Percentiles rank a stretch among this genome's conserved stretches.
Evolutionary conservation across 495 filamentous ascomycete species (phyloP).

Genomic region (Xeromyces bisporus): DNA sequence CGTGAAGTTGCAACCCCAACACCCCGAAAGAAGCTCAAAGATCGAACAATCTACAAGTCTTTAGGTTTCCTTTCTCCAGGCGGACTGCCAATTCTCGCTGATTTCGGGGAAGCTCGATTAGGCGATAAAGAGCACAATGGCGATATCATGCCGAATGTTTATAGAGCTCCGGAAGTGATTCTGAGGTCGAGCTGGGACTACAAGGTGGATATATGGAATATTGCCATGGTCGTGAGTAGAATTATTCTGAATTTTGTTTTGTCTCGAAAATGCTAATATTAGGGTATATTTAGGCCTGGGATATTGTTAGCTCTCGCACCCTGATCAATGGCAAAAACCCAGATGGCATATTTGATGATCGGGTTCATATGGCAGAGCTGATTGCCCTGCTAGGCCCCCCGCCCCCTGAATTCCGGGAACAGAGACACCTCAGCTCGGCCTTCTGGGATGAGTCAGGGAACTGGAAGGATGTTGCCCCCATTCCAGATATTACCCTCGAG

Average conservation of each 20-base stretch:
- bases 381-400: constrained; percentile 25
- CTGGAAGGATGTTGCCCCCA: constrained; percentile 9
- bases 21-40: constrained; percentile 10
- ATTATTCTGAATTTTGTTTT: neutral
- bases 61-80: constrained; percentile 6
- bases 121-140: constrained; percentile 2
- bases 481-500: constrained; percentile 9
- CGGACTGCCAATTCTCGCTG: constrained; percentile 8
- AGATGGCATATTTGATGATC: constrained; percentile 9
- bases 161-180: constrained; percentile 23
- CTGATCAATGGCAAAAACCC: constrained; percentile 6
- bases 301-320: constrained; percentile 6
- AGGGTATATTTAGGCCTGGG: constrained; percentile 5
- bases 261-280: neutral
- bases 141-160: constrained; percentile 20
- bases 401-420: constrained; percentile 14
- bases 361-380: constrained; percentile 21
- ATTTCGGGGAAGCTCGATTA: constrained; percentile 9
- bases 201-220: constrained; percentile 25
- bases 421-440: constrained; percentile 6
- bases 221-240: constrained; percentile 24
- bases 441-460: constrained; percentile 11
- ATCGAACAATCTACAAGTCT: constrained; percentile 12
- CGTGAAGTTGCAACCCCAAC: constrained; percentile 10
- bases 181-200: constrained; percentile 18